These are phyloP conservation scores for Fusarium brachygibbosum DNA, from an alignment of 2,329 filamentous ascomycete genomes.

Conservation along the genomic window DNA sequence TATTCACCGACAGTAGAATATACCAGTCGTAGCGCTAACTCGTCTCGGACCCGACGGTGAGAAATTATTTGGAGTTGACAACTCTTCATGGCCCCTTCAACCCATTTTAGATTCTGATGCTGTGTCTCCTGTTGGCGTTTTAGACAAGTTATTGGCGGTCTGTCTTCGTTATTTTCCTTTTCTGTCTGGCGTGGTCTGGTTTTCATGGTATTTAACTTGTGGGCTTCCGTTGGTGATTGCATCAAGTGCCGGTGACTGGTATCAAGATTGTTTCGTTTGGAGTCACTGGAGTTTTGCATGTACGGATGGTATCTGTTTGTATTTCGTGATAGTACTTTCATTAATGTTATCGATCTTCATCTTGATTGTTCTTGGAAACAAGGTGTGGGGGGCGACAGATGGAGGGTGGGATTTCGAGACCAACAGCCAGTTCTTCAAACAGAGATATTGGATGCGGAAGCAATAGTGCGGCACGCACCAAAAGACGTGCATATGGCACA, in stretches of 20 bases:
- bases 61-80: neutral
- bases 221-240: slow-evolving; percentile 3
- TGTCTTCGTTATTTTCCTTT: neutral
- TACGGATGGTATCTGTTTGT: neutral
- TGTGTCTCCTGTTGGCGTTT: neutral
- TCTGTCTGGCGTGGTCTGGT: neutral
- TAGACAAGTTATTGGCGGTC: neutral
- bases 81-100: neutral
- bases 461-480: slow-evolving; percentile 18
- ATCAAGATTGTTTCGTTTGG: neutral
- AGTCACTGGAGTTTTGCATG: neutral
- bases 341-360: neutral
- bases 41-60: neutral
- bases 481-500: neutral
- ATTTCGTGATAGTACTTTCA: neutral
- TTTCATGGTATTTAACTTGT: neutral
- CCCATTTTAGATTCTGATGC: neutral
- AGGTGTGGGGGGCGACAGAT: neutral
- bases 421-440: neutral
- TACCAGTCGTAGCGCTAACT: neutral
- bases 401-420: neutral
- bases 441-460: slow-evolving; percentile 26
- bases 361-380: neutral
- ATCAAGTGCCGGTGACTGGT: neutral
- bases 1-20: slow-evolving; percentile 1